Evolutionary conservation across 2,329 filamentous ascomycete genomes (phyloP).

Genomic region (Xylaria sp.): DNA sequence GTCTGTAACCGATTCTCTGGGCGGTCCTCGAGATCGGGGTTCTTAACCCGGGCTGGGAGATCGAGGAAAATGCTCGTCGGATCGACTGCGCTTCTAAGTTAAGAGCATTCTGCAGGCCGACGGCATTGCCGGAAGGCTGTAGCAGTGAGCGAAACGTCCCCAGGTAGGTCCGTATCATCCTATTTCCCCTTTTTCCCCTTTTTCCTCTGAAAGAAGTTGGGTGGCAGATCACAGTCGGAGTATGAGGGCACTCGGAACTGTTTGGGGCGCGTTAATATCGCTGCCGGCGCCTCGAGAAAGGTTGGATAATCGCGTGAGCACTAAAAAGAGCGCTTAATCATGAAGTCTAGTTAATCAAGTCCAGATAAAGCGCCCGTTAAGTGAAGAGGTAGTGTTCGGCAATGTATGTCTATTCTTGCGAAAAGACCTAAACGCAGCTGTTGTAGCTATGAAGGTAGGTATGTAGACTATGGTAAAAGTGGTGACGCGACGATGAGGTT

Average conservation of each 20-base stretch:
- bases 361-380: not conserved
- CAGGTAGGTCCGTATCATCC: slow-evolving; percentile 28
- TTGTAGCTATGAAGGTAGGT: too few species aligned
- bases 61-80: slow-evolving; percentile 30
- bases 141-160: slow-evolving; percentile 23
- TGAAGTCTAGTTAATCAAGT: not conserved
- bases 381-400: not conserved
- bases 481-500: slow-evolving; percentile 24
- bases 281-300: not conserved
- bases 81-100: slow-evolving; percentile 27
- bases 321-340: not conserved
- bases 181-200: slow-evolving; percentile 12
- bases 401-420: not conserved
- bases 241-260: not conserved
- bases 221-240: not conserved
- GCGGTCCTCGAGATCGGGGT: slow-evolving; percentile 15
- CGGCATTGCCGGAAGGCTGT: slow-evolving; percentile 17
- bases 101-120: slow-evolving; percentile 26
- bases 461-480: not conserved
- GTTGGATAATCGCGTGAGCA: slow-evolving; percentile 16
- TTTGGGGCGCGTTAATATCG: not conserved
- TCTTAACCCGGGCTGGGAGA: slow-evolving; percentile 18
- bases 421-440: not conserved
- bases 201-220: not conserved
- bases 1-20: slow-evolving; percentile 21